Base-by-base conservation (phyloP, 305 asterid species). In the Lippia alba region DNA sequence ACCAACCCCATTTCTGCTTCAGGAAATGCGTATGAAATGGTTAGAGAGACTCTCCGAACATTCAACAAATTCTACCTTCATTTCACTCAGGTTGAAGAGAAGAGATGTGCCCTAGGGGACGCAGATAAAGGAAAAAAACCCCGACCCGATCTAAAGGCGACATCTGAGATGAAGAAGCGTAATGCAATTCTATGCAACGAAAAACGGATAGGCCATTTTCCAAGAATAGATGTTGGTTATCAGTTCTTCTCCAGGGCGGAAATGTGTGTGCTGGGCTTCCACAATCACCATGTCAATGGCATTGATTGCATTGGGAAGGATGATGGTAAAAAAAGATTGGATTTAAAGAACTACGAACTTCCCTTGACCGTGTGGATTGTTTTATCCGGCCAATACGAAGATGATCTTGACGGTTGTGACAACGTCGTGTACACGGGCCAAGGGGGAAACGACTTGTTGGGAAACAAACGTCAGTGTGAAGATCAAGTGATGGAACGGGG, bases 171-270 rank as follows among this genome's bases (percentile, higher is more conserved):
- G 97, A 70, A 40, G 69, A 67, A 66, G 64, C 66, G 61, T n/a
- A 62, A 80, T 9, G 66, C 81, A 46, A 70, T 64, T 56, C 45
- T 92, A 63, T 41, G 83, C 76, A 8, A 84, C 10, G 65, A 76
- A 68, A 90, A 84, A 68, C 78, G 79, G 72, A 17, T 85, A 58
- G 98, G 97, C 66, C 19, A 82, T 66, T 80, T 92, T 80, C 88
- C 86, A 94, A 97, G 99, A 74, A 70, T 94, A 75, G 96, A 94
- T 67, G 99, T 89, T 57, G 99, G 99, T 20, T 93, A 89, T 74
- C 96, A 94, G 64, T 94, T 94, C 65, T 88, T 88, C 72, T 94
- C 96, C 8, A 84, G 97, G 61, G 94, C 96, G 3, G 99, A 94
- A 89, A 91, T 94, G 97, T 94, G 85, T 61, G 96, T 82, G 3